Evolutionary conservation across 2,329 filamentous ascomycete species (phyloP), one percentile per base, ranked within the genome.

Genomic region (Chrysosphaeria jannelii): DNA sequence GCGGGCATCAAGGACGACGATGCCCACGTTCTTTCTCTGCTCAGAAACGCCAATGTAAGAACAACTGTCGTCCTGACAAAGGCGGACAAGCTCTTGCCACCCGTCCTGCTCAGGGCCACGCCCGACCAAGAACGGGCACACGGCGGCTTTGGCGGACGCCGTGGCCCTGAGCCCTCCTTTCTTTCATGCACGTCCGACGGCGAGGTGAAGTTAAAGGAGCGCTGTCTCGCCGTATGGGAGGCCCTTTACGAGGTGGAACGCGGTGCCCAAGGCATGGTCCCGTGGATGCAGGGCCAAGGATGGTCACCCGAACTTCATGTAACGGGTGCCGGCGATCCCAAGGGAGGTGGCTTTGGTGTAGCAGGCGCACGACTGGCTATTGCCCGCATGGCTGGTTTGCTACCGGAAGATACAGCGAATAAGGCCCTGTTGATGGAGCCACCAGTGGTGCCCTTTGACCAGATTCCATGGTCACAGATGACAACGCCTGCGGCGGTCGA

Each of bases 51-150:
- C 4, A 44, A 45, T 7, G 43, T 51, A 14, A 42, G 42, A 24
- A 56, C 53, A 2, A 34, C 48, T 5, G 46, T 61, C 2, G 46
- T 61, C 4, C 35, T 64, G 23, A 63, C 58, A 8, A 61, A 61
- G 38, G 53, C 50, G 9, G 58, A 63, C 33, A 60, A 59, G 35
- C 27, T 43, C 21, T 31, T 36, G 33, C 16, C 21, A 11, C 14
- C 10, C 12, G 8, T 11, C n/a, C 19, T 15, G 14, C 21, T 17
- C 15, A 21, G 19, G 6, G 17, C 14, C 14, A 14, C 12, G 11
- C 12, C 13, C 12, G 13, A 15, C 17, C 9, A 18, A 11, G 8
- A 9, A 10, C 11, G 6, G 17, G n/a, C n/a, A n/a, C n/a, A n/a
- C n/a, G n/a, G n/a, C n/a, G n/a, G n/a, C n/a, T n/a, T n/a, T n/a